Evolutionary conservation across 441 rosid species (phyloP), one percentile per base, ranked within the genome.

Genomic region (Raphanus hybrid): DNA sequence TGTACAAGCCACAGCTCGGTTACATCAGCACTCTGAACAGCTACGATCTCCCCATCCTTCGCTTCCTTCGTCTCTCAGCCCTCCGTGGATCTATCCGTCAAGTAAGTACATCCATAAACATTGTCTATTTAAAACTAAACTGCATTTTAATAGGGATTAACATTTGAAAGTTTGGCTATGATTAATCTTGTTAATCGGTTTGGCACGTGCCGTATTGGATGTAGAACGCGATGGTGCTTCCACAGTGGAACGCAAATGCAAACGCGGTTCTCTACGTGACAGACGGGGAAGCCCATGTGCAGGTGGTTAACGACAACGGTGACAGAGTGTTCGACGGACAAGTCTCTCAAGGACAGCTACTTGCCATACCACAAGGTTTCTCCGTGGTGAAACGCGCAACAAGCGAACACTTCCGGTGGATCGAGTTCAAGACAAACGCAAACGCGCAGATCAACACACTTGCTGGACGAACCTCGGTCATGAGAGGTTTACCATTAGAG

Each of bases 181-280:
- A 16, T 37, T 16, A 9, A 8, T 64, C 16, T 14, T 18, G 20
- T 54, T 54, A 54, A 14, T 54, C 59, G 3, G 59, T 54, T 7
- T 54, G 26, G 59, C 9, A 0, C 1, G 26, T 52, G 7, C 57
- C 18, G 8, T 54, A 16, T 10, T 61, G 72, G 50, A 16, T 61
- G 72, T 52, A 81, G 84, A 77, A 81, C 20, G 69, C 87, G 3
- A 68, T 89, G 85, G 72, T 82, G 73, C 69, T 81, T 16, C 97
- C 97, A 23, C 91, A 88, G 78, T 94, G 89, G 90, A 79, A 82
- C 84, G 20, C 80, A 71, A 90, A 90, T 70, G 91, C 94, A 2
- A 90, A 91, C 83, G 85, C 85, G 70, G 12, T 94, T 34, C 54
- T 88, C 3, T 92, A 90, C 84, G 91, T 75, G 9, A 71, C 90